Evolutionary conservation across 2,329 filamentous ascomycete genomes (phyloP), one percentile per base, ranked within the genome.

Genomic region (Talaromyces funiculosus): DNA sequence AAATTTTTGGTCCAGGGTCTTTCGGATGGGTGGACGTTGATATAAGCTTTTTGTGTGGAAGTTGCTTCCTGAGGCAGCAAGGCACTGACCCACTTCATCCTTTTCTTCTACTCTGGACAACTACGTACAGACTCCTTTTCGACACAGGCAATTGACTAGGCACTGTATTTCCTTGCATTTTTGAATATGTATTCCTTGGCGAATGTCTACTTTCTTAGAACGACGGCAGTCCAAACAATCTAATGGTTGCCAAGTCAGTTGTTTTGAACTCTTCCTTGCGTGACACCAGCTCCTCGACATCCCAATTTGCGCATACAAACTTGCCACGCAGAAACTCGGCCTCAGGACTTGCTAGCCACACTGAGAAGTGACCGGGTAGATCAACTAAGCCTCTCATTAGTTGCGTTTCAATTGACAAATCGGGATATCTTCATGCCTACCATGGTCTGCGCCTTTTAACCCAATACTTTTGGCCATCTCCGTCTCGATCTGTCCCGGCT

Each of bases 31-130:
- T 7, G 10, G 45, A 51, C 57, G 57, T 58, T 40, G 56, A 51
- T 29, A 49, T 57, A 57, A 53, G 45, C 45, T 53, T 59, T 59
- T 58, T 58, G 22, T 49, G 18, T 16, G 5, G n/a, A 45, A 12
- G 14, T 26, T 45, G 29, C 6, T 38, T 37, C 51, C 51, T 38
- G 14, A 53, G 51, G 51, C 51, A 22, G 33, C 49, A 35, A 53
- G 49, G 29, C 24, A 37, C 20, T 10, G 7, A 26, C 51, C 51
- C 51, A 54, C 51, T 51, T 51, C 9, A 9, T 31, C 33, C 26
- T n/a, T 51, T 20, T 33, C 26, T 49, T 18, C 22, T 26, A 18
- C 16, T 24, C 40, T 43, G 20, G n/a, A 45, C 12, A 7, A 26
- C 14, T 16, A 47, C 12, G 3, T 7, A 33, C 9, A 33, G 3